Percentiles rank a stretch among this genome's conserved stretches.
These are phyloP conservation scores for Camellia lanceoleosa DNA, from an alignment of 148 eudicot species.

Conservation along the genomic window DNA sequence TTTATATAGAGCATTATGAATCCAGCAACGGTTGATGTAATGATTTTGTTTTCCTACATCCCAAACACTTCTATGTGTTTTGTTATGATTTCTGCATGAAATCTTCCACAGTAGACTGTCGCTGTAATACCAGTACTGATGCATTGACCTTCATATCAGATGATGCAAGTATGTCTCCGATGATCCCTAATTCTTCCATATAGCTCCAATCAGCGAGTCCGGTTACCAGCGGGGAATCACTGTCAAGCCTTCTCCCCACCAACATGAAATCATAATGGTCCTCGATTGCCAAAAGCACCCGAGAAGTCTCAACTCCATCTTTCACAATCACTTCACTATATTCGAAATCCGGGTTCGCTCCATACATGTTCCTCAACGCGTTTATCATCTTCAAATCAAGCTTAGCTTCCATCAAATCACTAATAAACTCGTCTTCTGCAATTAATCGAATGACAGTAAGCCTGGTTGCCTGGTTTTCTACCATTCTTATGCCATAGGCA, in stretches of 20 bases:
- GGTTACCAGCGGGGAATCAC: constrained; percentile 2
- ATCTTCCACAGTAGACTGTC: constrained; percentile 16
- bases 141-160: constrained; percentile 18
- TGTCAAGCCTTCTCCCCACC: constrained; percentile 18
- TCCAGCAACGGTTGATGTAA: too few species aligned
- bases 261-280: constrained; percentile 10
- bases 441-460: constrained; percentile 15
- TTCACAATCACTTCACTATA: constrained; percentile 11
- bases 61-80: too few species aligned
- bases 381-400: background rate
- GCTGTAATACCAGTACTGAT: constrained; percentile 20
- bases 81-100: background rate
- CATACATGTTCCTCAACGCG: background rate
- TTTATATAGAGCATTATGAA: too few species aligned
- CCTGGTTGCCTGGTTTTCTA: background rate
- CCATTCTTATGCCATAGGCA: constrained; percentile 14
- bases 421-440: background rate
- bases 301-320: constrained; percentile 8
- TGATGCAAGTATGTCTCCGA: constrained; percentile 23
- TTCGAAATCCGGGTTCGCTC: background rate
- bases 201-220: constrained; percentile 21
- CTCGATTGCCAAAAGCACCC: constrained; percentile 7
- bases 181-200: constrained; percentile 14
- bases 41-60: too few species aligned
- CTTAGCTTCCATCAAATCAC: background rate